Base-by-base conservation (phyloP, 257 asterid genomes). In the Ajuga chamaepitys region DNA sequence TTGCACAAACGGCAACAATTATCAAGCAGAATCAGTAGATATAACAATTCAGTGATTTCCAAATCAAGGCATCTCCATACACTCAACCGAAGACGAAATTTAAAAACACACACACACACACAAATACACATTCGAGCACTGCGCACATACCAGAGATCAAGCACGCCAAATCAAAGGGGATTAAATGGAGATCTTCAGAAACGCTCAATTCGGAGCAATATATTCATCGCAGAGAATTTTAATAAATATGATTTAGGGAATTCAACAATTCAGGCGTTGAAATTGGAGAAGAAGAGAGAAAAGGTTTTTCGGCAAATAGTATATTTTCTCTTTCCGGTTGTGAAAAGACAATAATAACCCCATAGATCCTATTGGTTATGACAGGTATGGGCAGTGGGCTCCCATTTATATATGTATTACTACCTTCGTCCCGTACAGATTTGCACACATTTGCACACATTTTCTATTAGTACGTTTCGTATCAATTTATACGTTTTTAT, bases 251-350 rank as follows among this genome's bases (percentile, higher is more conserved):
- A 11, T 41, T 51, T 4, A 0, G 62, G 28, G 16, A 58, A 62
- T 61, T 70, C 72, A 50, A 41, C 34, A 44, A 53, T 9, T 28
- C 64, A 62, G 67, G 78, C 70, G 70, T 71, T 68, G 80, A 70
- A 74, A 56, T 74, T 74, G 75, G 64, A 41, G 73, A 30, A 44
- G 58, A 45, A 58, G 66, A 59, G 35, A n/a, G 46, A 14, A 42
- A 63, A 53, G 38, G 32, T 16, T 30, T 14, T 52, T 46, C 58
- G 57, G 76, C 62, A 35, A 67, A 62, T 25, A 54, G 11, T 34
- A 26, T 24, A 11, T 37, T 35, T 52, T 35, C 37, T 47, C 14
- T 52, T 41, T 60, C 20, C 38, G 46, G 18, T 1, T 6, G 5
- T 1, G n/a, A 40, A 51, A 66, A 55, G 77, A 74, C 77, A 7